phyloP scores from a whole-genome alignment of 495 filamentous ascomycete genomes.

The Chaetomium cochliodes region DNA sequence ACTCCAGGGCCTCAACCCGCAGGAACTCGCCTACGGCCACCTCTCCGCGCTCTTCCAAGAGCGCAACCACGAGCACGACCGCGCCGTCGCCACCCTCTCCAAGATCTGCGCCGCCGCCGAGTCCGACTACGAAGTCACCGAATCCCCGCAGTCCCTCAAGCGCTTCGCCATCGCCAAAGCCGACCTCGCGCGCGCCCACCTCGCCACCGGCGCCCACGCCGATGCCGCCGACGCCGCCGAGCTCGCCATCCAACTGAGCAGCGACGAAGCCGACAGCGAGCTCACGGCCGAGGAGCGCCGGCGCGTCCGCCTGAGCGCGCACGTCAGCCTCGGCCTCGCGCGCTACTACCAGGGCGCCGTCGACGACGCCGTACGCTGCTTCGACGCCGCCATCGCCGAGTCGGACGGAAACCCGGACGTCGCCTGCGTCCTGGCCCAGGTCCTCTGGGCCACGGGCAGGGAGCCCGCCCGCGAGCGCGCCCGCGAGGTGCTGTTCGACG shows the following conservation, averaged over 20 bases:
- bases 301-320: conserved; percentile 74
- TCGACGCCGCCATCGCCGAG: conserved; percentile 78
- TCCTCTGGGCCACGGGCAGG: conserved; percentile 87
- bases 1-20: conserved; percentile 63
- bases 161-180: conserved; percentile 81
- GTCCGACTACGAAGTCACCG: conserved; percentile 76
- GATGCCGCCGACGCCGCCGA: conserved; percentile 71
- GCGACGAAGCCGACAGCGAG: conserved; percentile 59
- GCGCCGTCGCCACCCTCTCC: conserved; percentile 65
- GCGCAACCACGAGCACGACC: conserved; percentile 62
- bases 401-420: conserved; percentile 76
- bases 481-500: conserved; percentile 73
- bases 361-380: conserved; percentile 69
- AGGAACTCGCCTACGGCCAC: conserved; percentile 68
- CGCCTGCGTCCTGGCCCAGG: conserved; percentile 81
- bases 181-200: conserved; percentile 75
- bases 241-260: conserved; percentile 67
- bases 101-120: conserved; percentile 67
- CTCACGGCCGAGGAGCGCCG: conserved; percentile 53
- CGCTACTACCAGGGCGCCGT: conserved; percentile 65
- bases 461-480: conserved; percentile 72
- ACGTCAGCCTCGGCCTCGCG: conserved; percentile 81
- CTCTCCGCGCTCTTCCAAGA: conserved; percentile 80
- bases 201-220: conserved; percentile 63
- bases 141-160: conserved; percentile 68